Conservation (phyloP, 139 green algal species). For the Chlorella sp. region DNA sequence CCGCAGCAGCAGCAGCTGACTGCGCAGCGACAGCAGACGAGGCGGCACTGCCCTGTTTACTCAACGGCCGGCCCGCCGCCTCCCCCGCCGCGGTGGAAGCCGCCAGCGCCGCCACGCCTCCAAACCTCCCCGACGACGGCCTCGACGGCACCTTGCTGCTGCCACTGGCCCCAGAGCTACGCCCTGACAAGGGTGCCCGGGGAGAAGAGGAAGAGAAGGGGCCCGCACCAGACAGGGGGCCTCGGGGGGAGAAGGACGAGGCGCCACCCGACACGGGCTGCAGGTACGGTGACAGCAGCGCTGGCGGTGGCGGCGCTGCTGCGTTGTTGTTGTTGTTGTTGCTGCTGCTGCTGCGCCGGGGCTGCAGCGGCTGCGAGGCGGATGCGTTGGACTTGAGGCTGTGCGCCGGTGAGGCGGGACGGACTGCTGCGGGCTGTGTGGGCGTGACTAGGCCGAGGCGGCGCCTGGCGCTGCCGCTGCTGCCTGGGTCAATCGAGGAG, state of each 20-base stretch:
- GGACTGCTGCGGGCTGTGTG: background rate
- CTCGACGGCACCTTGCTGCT: too few relatives aligned
- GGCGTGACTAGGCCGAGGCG: background rate
- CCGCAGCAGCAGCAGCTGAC: background rate
- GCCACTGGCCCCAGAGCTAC: too few relatives aligned
- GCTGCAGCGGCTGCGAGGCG: too few relatives aligned
- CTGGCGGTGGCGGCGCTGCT: background rate
- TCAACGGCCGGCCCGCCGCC: too few relatives aligned
- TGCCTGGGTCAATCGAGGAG: too few relatives aligned
- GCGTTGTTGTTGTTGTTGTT: background rate
- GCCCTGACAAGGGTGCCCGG: background rate
- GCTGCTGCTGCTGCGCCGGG: background rate
- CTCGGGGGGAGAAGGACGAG: background rate
- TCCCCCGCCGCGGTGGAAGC: too few relatives aligned
- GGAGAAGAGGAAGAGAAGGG: background rate
- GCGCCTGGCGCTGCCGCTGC: background rate
- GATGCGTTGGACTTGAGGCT: background rate
- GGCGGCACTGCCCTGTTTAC: too few relatives aligned
- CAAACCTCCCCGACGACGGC: background rate
- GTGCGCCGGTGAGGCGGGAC: background rate
- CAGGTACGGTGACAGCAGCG: slow-evolving; percentile 2
- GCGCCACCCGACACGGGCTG: slow-evolving; percentile 7
- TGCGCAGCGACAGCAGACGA: too few relatives aligned
- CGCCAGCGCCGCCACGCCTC: background rate
- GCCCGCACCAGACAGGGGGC: background rate